Percentiles rank a stretch among this genome's conserved stretches.
phyloP scores from a whole-genome alignment of 371 early-diverging fungal species.

The Lichtheimia ornata region DNA sequence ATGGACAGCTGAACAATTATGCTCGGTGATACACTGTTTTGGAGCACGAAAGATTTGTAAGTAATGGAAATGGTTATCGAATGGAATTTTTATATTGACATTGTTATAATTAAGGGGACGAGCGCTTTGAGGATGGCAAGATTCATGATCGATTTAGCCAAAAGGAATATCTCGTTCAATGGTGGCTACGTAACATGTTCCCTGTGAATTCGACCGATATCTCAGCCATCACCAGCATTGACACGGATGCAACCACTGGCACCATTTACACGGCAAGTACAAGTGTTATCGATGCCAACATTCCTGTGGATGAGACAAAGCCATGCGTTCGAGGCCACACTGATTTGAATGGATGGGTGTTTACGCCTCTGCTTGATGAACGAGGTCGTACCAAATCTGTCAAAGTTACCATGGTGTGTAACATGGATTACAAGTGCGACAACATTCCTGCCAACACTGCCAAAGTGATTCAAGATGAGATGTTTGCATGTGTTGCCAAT shows the following conservation, averaged over 20 bases:
- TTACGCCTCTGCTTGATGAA: slow-evolving; percentile 44
- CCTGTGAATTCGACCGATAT: slow-evolving; percentile 27
- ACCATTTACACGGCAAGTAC: slow-evolving; percentile 60
- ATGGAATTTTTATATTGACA: too few species aligned
- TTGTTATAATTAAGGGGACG: slow-evolving; percentile 42
- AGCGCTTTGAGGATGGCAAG: slow-evolving; percentile 51
- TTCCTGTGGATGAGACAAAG: slow-evolving; percentile 34
- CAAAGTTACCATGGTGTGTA: slow-evolving; percentile 55
- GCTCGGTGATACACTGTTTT: slow-evolving; percentile 44
- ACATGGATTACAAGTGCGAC: slow-evolving; percentile 48
- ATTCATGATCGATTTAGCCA: slow-evolving; percentile 56
- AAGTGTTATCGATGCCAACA: slow-evolving; percentile 53
- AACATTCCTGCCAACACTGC: slow-evolving; percentile 32
- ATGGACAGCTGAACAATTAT: slow-evolving; percentile 59
- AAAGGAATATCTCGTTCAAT: slow-evolving; percentile 56
- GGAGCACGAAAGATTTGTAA: slow-evolving; percentile 51
- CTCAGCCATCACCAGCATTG: slow-evolving; percentile 51
- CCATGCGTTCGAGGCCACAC: slow-evolving; percentile 49
- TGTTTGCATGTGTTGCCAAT: slow-evolving; percentile 34
- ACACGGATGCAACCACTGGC: slow-evolving; percentile 54
- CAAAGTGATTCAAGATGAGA: slow-evolving; percentile 32
- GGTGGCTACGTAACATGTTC: slow-evolving; percentile 30
- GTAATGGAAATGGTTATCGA: background rate
- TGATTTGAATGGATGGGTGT: slow-evolving; percentile 63
- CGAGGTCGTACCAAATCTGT: slow-evolving; percentile 47